Evolutionary conservation across 1,284 basidiomycete genomes (phyloP).

Genomic region (Ustilago curta): DNA sequence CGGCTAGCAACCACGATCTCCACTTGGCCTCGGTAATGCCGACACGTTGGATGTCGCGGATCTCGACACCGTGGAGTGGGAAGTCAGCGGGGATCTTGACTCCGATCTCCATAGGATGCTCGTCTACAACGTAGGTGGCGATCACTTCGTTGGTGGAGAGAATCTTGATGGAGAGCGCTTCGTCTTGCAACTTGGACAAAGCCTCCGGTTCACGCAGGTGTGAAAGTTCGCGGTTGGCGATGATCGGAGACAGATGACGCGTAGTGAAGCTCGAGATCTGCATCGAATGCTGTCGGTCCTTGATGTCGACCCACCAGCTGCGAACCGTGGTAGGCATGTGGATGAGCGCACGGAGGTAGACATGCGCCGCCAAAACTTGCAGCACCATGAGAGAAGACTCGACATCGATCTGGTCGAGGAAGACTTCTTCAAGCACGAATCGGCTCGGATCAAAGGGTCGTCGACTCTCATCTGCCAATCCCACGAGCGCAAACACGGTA

Average conservation of each 20-base stretch:
- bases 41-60: constrained; percentile 84
- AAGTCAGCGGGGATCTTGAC: constrained; percentile 89
- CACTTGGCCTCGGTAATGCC: constrained; percentile 86
- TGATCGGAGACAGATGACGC: constrained; percentile 87
- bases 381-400: constrained; percentile 70
- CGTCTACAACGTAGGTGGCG: constrained; percentile 84
- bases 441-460: constrained; percentile 79
- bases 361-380: constrained; percentile 82
- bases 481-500: constrained; percentile 78
- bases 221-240: constrained; percentile 84
- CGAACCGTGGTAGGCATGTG: constrained; percentile 71
- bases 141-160: constrained; percentile 76
- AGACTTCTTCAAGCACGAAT: constrained; percentile 88
- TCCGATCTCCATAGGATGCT: constrained; percentile 91
- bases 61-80: constrained; percentile 88
- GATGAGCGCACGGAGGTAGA: constrained; percentile 74
- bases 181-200: constrained; percentile 79
- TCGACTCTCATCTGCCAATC: constrained; percentile 34
- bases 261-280: constrained; percentile 84
- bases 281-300: constrained; percentile 85
- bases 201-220: constrained; percentile 79
- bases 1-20: constrained; percentile 92
- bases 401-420: constrained; percentile 74
- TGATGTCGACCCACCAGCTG: constrained; percentile 85
- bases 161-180: constrained; percentile 78